Evolutionary conservation across 768 basidiomycete species (phyloP).

Genomic region (Macrocybe gigantea): DNA sequence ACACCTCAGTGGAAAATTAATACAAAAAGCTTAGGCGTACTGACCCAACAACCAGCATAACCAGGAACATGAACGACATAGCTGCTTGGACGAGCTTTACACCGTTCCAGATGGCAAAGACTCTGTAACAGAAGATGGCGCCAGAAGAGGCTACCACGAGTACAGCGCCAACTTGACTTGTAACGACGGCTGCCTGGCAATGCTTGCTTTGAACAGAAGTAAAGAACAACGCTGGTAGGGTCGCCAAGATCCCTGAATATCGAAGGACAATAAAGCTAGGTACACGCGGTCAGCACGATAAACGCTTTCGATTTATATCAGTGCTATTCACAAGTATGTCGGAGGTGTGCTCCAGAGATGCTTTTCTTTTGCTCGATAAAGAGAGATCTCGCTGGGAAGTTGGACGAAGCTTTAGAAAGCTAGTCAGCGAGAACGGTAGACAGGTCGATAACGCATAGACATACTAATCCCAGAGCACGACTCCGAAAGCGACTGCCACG

Average conservation of each 20-base stretch:
- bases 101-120: slow-evolving; percentile 13
- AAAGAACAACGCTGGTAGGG: slow-evolving; percentile 9
- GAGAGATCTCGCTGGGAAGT: background rate
- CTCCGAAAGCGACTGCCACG: slow-evolving; percentile 7
- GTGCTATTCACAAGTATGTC: background rate
- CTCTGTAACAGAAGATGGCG: slow-evolving; percentile 14
- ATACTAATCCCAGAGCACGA: slow-evolving; percentile 11
- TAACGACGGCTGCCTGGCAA: slow-evolving; percentile 12
- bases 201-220: slow-evolving; percentile 11
- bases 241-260: slow-evolving; percentile 10
- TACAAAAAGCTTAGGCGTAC: background rate
- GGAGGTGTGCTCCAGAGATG: background rate
- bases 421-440: slow-evolving; percentile 2
- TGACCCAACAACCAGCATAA: slow-evolving; percentile 12
- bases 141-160: slow-evolving; percentile 15
- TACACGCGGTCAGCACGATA: too few species aligned
- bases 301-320: too few species aligned
- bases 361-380: background rate
- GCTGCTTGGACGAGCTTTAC: slow-evolving; percentile 8
- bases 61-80: slow-evolving; percentile 6
- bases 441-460: slow-evolving; percentile 1
- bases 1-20: background rate
- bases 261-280: slow-evolving; percentile 10
- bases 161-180: slow-evolving; percentile 12
- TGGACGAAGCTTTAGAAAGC: background rate